Conservation (phyloP, 495 filamentous ascomycete genomes). For the Sabuloglossum arenarium region DNA sequence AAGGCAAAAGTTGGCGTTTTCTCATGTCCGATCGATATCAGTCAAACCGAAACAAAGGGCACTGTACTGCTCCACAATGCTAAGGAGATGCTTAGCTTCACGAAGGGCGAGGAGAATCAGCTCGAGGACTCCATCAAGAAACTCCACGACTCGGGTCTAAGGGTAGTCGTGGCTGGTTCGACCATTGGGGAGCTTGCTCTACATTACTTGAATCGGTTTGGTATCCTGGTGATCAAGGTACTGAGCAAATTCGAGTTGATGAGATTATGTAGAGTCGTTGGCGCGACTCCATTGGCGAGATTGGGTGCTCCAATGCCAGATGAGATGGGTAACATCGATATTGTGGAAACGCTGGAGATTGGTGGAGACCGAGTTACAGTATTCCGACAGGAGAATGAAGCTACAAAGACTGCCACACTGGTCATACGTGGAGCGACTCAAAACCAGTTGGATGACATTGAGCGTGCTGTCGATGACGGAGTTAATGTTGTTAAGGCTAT, state of each 20-base stretch:
- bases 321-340: constrained; percentile 88
- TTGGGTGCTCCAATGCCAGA: constrained; percentile 98
- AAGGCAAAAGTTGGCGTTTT: constrained; percentile 95
- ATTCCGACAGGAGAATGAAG: constrained; percentile 89
- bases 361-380: constrained; percentile 97
- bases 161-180: constrained; percentile 77
- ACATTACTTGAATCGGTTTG: constrained; percentile 94
- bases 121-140: constrained; percentile 86
- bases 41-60: constrained; percentile 98
- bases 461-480: constrained; percentile 93
- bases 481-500: constrained; percentile 98
- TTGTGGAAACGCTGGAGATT: constrained; percentile 96
- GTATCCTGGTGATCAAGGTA: constrained; percentile 90
- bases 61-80: constrained; percentile 96
- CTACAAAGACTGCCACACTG: constrained; percentile 80
- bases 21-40: constrained; percentile 88
- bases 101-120: constrained; percentile 85
- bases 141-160: constrained; percentile 76
- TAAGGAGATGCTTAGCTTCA: constrained; percentile 96
- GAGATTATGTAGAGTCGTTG: constrained; percentile 85
- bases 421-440: constrained; percentile 92
- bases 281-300: constrained; percentile 84
- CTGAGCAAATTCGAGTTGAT: constrained; percentile 96
- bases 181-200: constrained; percentile 87
- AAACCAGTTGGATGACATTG: constrained; percentile 93